Percentiles rank a stretch among this genome's conserved stretches.
Conservation (phyloP, 2,329 filamentous ascomycete genomes). For the Penicillium janthinellum region DNA sequence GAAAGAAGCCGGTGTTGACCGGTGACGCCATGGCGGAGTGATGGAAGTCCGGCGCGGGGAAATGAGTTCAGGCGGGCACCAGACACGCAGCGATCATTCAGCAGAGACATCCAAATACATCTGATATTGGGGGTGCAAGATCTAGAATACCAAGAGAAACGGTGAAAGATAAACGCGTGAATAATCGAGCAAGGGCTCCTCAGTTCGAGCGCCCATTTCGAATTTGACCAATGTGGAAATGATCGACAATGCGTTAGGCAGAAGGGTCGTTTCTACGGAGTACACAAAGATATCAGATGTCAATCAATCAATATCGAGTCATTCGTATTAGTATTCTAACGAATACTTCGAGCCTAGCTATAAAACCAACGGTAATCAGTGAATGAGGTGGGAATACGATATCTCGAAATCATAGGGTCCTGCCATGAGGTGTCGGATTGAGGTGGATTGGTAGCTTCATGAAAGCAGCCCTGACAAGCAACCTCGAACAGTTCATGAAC, state of each 20-base stretch:
- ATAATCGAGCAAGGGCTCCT: background rate
- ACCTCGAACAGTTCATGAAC: too few relatives aligned
- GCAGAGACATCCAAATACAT: background rate
- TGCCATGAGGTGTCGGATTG: too few relatives aligned
- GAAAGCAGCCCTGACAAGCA: too few relatives aligned
- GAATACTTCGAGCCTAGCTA: too few relatives aligned
- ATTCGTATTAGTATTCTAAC: too few relatives aligned
- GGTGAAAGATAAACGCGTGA: background rate
- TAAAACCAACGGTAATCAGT: too few relatives aligned
- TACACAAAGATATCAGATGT: too few relatives aligned
- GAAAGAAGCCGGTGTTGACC: background rate
- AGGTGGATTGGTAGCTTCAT: too few relatives aligned
- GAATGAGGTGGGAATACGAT: too few relatives aligned
- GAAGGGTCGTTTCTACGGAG: background rate
- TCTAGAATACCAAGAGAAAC: background rate
- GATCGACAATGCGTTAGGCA: background rate
- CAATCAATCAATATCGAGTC: too few relatives aligned
- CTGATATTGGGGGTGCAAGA: background rate
- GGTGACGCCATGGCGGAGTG: slow-evolving; percentile 1
- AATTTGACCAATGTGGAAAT: background rate
- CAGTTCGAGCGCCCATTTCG: background rate
- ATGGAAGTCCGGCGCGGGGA: background rate
- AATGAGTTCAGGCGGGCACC: background rate
- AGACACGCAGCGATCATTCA: background rate
- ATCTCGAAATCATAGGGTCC: too few relatives aligned